phyloP scores from a whole-genome alignment of 1,284 basidiomycete genomes.

The Cutaneotrichosporon cutaneum region DNA sequence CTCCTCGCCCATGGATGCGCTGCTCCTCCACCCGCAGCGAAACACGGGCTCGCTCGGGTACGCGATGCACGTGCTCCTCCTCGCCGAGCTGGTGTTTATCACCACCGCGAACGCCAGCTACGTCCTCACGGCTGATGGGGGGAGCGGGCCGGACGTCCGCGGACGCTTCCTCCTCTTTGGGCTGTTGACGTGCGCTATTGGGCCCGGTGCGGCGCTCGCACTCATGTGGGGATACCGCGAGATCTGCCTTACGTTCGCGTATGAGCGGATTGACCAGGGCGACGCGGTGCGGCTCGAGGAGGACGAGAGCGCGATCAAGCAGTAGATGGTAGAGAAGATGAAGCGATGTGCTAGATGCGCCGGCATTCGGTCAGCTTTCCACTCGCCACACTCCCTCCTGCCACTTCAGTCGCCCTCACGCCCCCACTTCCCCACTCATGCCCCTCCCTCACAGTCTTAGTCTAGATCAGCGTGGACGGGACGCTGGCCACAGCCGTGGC shows the following conservation, averaged over 20 bases:
- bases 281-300: slow-evolving; percentile 1
- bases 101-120: not conserved
- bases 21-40: not conserved
- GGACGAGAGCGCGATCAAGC: not conserved
- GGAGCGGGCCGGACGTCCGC: not conserved
- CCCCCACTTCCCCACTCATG: no score
- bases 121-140: slow-evolving; percentile 1
- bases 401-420: no score
- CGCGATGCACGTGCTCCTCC: slow-evolving; percentile 3
- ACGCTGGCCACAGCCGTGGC: no score
- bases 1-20: not conserved
- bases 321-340: not conserved
- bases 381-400: no score
- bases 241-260: not conserved
- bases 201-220: not conserved
- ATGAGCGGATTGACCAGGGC: not conserved
- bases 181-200: not conserved
- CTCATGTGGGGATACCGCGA: slow-evolving; percentile 6
- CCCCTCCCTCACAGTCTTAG: no score
- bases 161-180: slow-evolving; percentile 1
- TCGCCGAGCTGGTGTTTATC: not conserved
- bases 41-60: not conserved
- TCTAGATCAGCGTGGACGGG: no score
- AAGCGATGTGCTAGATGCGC: no score
- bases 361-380: no score